phyloP scores from a whole-genome alignment of 768 basidiomycete genomes.

The Ramaria sp. region DNA sequence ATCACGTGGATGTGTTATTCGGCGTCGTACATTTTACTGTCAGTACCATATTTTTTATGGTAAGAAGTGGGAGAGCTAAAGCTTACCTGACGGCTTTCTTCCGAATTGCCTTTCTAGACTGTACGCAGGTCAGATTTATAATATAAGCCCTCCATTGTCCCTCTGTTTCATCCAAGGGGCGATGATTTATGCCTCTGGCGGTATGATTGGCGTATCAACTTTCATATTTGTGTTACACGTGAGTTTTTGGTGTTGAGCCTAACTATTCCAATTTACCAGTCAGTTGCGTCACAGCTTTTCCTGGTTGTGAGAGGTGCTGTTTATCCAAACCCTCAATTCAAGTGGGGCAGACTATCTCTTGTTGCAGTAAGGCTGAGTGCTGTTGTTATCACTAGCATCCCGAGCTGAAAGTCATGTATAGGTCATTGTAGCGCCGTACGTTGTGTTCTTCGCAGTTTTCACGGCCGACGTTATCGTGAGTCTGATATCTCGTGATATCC shows the following conservation, averaged over 20 bases:
- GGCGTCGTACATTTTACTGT: conserved; percentile 40
- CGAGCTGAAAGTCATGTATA: background rate
- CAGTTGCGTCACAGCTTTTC: background rate
- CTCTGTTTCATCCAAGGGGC: conserved; percentile 42
- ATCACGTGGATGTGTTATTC: conserved; percentile 45
- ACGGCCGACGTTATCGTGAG: background rate
- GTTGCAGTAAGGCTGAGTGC: background rate
- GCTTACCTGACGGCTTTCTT: background rate
- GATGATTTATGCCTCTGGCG: conserved; percentile 35
- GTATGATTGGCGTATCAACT: background rate
- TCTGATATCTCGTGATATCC: background rate
- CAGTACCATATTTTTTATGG: conserved; percentile 14
- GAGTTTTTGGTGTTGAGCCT: background rate
- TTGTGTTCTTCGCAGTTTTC: background rate
- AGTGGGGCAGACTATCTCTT: background rate
- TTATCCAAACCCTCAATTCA: background rate
- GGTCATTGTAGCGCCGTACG: background rate
- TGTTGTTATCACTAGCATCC: background rate
- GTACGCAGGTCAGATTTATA: conserved; percentile 2
- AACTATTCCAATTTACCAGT: background rate
- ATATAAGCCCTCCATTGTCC: conserved; percentile 14
- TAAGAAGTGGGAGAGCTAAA: no score
- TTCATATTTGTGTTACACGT: background rate
- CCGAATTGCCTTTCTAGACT: background rate
- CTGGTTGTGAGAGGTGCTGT: background rate